Base-by-base conservation (phyloP, 176 grass and related monocot genomes). In the Triticum dicoccoides region DNA sequence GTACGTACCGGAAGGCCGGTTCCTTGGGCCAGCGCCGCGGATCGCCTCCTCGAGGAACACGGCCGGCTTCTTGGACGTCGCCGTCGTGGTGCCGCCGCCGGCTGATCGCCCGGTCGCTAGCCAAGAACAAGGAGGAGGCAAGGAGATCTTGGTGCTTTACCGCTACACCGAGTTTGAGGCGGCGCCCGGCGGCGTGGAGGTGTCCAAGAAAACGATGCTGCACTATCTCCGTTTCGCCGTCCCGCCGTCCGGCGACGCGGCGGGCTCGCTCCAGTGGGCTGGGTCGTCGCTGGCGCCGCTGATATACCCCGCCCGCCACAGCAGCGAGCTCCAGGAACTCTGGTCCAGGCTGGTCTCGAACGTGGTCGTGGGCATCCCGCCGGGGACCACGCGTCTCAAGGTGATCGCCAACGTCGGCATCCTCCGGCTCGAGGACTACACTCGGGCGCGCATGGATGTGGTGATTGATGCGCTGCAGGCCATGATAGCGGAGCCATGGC, bases 341-440 rank as follows among this genome's bases (percentile, higher is more conserved):
- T 84, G 87, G 80, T 61, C 80, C 0, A 83, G 0, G 24, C 42
- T 84, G 34, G 6, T 11, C 24, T 27, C 33, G 10, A 5, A 24
- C 15, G 27, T 34, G 27, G 3, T 2, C 39, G 39, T 41, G 39
- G 39, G 2, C 59, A 12, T 87, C 23, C 79, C 86, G 17, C 24
- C 45, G 7, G n/a, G 0, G 0, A 24, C 71, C 33, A 3, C 61
- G 18, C 80, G 86, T 0, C 23, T 88, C 18, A 49, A 69, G 71
- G 62, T 88, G 17, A 5, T 61, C 33, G 80, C 23, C 17, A 47
- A 88, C 72, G 86, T 24, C 0, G 80, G 47, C 45, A 83, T 88
- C 71, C 80, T 88, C 72, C 63, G 63, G 34, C 47, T 3, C 0
- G 34, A 18, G 34, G 80, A 88, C 80, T 2, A 21, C 86, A 83